phyloP scores from a whole-genome alignment of 495 filamentous ascomycete genomes.

The Xylaria curta region DNA sequence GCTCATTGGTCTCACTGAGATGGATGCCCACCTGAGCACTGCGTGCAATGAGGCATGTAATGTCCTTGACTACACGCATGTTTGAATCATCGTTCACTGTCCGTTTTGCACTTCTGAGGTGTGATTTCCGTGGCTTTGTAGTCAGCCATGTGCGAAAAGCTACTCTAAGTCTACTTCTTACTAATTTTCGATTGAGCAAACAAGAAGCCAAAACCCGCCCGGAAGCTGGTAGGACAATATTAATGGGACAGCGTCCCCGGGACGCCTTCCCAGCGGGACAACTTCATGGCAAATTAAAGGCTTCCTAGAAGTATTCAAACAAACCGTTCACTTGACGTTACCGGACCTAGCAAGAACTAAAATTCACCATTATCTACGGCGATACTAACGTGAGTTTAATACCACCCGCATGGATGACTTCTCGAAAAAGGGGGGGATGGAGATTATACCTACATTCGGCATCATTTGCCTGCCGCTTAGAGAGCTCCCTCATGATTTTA shows the following conservation, averaged over 20 bases:
- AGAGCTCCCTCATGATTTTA: not conserved
- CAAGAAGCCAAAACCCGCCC: not conserved
- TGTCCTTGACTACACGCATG: not conserved
- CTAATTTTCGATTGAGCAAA: not conserved
- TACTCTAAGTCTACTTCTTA: not conserved
- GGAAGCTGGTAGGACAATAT: not conserved
- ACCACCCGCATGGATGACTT: not conserved
- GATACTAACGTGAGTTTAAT: not conserved
- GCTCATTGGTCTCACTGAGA: not conserved
- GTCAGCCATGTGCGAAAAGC: not conserved
- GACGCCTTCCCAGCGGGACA: too few species aligned
- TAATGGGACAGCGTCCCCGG: too few species aligned
- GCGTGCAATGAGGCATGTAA: not conserved
- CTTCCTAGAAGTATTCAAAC: not conserved
- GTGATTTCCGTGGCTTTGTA: not conserved
- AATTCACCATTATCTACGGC: not conserved
- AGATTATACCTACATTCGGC: not conserved
- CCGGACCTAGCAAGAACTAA: not conserved
- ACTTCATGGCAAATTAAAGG: too few species aligned
- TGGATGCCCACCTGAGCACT: not conserved
- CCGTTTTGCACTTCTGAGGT: not conserved
- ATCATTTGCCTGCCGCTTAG: not conserved
- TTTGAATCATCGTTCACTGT: not conserved
- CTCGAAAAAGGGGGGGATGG: not conserved
- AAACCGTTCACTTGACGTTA: not conserved